Base-by-base conservation (phyloP, 75 land plant genomes). In the Adiantum capillusveneris region DNA sequence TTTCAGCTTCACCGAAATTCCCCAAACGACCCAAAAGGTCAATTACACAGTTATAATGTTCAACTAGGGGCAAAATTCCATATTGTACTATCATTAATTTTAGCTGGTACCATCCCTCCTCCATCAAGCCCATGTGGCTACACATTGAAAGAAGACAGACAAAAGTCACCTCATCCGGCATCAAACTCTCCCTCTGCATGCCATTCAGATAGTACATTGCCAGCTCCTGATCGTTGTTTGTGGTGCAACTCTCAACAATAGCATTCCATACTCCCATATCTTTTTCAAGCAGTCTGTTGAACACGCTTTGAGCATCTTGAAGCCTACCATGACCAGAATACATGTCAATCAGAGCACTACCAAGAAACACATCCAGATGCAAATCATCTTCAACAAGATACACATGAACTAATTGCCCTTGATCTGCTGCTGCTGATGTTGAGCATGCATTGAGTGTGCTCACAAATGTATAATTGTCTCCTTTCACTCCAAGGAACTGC, bases 11-110 rank as follows among this genome's bases (percentile, higher is more conserved):
- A 44, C 26, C 61, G 20, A 76, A 16, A 21, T 58, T 28, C 0
- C 79, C 86, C 25, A 62, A 29, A 41, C 82, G 73, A 19, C 74
- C 82, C 44, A 84, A 72, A 29, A 84, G 73, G 57, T 84, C 87
- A 27, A 75, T 75, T 17, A 80, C 30, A 44, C 80, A 80, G n/a
- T 77, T 49, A 74, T 79, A 80, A 11, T 84, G 87, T 57, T 79
- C 80, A 60, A 74, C 67, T 11, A 66, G 74, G 1, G 78, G 80
- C 48, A 66, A 58, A 14, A 84, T 64, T 0, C 75, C 73, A 57
- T 71, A 60, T 25, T 69, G 56, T 53, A 57, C 46, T 26, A 61
- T 61, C 27, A 84, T 76, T 29, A 77, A 74, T 16, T 67, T 25
- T 46, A 84, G 76, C n/a, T 68, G 59, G 42, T 67, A 53, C 56